A percentile compares a stretch with the other conserved stretches of the same genome.
These are phyloP conservation scores for Solanum hybrid DNA, from an alignment of 305 asterid genomes.

Conservation along the genomic window DNA sequence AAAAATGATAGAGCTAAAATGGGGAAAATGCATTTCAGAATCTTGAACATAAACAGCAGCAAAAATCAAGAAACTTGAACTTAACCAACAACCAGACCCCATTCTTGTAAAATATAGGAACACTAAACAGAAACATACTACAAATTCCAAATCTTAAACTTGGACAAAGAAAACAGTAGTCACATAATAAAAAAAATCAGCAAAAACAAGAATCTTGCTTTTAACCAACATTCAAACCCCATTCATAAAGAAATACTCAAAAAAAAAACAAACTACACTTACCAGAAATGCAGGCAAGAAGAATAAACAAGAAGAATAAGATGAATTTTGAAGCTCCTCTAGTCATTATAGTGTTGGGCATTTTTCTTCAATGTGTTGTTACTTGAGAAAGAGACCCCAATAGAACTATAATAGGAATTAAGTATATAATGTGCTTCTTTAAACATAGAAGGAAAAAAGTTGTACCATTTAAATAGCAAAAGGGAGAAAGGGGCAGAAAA, in stretches of 20 bases:
- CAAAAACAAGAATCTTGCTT: background rate
- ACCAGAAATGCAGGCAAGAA: slow-evolving; percentile 41
- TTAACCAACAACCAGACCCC: background rate
- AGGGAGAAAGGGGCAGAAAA: background rate
- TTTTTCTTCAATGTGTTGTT: background rate
- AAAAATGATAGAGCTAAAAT: background rate
- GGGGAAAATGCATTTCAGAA: background rate
- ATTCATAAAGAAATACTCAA: background rate
- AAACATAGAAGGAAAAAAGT: background rate
- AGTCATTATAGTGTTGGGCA: slow-evolving; percentile 27
- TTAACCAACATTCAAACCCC: background rate
- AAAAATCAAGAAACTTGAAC: background rate
- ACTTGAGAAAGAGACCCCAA: slow-evolving; percentile 5
- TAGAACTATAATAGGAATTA: slow-evolving; percentile 7
- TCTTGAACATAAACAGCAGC: background rate
- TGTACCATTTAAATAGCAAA: background rate
- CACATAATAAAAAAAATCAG: background rate
- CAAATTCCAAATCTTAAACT: background rate
- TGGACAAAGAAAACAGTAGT: background rate
- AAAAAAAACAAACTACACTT: slow-evolving; percentile 2
- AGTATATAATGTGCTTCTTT: background rate
- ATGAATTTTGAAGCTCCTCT: slow-evolving; percentile 19
- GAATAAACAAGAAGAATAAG: slow-evolving; percentile 24
- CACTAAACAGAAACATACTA: background rate
- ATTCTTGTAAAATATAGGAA: background rate